phyloP scores from a whole-genome alignment of 139 green algal species.

The Auxenochlorella pyrenoidosa region DNA sequence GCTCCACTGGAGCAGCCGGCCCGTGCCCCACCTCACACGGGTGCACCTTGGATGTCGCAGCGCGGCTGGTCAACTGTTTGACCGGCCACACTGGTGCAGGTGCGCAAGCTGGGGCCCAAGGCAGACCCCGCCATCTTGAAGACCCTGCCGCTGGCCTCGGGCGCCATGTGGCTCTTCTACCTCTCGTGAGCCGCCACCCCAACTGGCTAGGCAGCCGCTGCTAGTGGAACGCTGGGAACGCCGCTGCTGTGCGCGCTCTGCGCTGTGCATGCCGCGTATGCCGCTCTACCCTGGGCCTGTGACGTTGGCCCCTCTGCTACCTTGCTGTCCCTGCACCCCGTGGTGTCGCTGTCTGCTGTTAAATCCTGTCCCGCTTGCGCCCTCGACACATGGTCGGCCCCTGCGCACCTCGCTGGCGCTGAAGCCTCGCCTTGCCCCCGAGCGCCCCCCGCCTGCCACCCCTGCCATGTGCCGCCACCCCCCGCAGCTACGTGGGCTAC shows the following conservation, averaged over 20 bases:
- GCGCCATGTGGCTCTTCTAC: conserved; percentile 71
- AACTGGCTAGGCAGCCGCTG: neutral
- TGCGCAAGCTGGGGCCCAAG: conserved; percentile 66
- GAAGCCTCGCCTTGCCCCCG: neutral
- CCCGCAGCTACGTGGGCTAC: conserved; percentile 56
- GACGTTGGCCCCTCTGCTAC: too few species aligned
- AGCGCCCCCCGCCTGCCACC: neutral
- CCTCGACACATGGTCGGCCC: too few species aligned
- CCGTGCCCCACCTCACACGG: too few species aligned
- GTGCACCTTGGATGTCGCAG: too few species aligned
- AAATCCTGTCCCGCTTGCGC: too few species aligned
- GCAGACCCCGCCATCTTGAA: conserved; percentile 68
- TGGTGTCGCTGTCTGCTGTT: too few species aligned
- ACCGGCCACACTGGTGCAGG: neutral
- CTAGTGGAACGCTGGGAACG: too few species aligned
- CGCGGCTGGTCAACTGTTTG: too few species aligned
- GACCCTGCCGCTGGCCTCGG: conserved; percentile 55
- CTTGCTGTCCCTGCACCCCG: neutral
- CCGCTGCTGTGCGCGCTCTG: too few species aligned
- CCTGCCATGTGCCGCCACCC: neutral
- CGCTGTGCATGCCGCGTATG: neutral
- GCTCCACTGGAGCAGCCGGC: too few species aligned
- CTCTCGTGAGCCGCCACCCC: conserved; percentile 55
- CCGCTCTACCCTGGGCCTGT: too few species aligned
- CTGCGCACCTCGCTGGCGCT: too few species aligned